Percentiles rank a stretch among this genome's conserved stretches.
Conservation (phyloP, 805 yeast genomes). For the Spathaspora passalidarum region DNA sequence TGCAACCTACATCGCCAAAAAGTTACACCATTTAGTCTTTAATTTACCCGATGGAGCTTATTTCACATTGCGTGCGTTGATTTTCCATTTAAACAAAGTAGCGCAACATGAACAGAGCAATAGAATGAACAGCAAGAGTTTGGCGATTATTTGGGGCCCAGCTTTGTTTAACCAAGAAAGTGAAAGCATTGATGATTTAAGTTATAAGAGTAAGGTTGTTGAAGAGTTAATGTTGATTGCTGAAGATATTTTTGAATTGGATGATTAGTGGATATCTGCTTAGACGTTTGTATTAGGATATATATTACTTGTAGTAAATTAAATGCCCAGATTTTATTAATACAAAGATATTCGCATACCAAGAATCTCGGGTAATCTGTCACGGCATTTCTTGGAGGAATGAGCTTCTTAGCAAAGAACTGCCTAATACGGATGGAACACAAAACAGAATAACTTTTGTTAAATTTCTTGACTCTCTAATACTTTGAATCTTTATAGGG, state of each 20-base stretch:
- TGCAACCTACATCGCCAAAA: conserved; percentile 53
- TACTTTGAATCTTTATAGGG: too few species aligned
- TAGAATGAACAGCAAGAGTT: conserved; percentile 77
- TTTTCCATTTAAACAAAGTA: conserved; percentile 81
- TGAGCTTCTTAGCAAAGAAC: too few species aligned
- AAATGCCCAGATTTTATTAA: too few species aligned
- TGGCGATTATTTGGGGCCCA: conserved; percentile 96
- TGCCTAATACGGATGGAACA: too few species aligned
- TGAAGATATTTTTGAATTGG: conserved; percentile 62
- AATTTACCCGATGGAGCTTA: conserved; percentile 93
- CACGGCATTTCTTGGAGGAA: too few species aligned
- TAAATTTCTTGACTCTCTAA: too few species aligned
- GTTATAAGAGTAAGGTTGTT: conserved; percentile 70
- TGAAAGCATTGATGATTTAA: conserved; percentile 67
- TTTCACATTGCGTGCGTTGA: conserved; percentile 79
- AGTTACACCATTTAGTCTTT: conserved; percentile 84
- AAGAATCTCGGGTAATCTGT: too few species aligned
- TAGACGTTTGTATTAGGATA: too few species aligned
- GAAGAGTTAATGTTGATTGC: conserved; percentile 85
- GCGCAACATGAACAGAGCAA: conserved; percentile 59
- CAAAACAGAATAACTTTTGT: too few species aligned
- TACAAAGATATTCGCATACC: too few species aligned
- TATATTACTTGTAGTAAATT: too few species aligned
- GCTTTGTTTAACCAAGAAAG: conserved; percentile 69
- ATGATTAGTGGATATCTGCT: conserved; percentile 14